Evolutionary conservation across 208 protist genomes (phyloP).

Genomic region (Sergeia podlipaevii): DNA sequence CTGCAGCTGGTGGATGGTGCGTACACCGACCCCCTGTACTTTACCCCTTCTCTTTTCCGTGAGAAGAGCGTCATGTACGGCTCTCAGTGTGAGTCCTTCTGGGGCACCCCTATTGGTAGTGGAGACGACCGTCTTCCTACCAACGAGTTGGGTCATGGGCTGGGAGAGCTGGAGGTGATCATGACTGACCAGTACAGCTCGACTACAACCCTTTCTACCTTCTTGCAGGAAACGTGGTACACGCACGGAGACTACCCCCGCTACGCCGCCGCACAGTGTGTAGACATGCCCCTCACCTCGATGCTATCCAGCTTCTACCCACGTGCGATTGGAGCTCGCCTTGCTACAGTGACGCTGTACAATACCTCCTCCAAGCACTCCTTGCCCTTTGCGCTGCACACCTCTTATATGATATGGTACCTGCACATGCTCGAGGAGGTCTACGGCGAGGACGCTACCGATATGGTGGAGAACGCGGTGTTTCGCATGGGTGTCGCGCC

Average conservation of each 20-base stretch:
- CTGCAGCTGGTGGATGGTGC: constrained; percentile 30
- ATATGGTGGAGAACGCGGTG: background rate
- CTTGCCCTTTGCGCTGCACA: constrained; percentile 24
- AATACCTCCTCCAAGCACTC: constrained; percentile 31
- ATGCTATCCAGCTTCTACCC: constrained; percentile 9
- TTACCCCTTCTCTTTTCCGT: constrained; percentile 18
- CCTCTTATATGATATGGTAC: constrained; percentile 12
- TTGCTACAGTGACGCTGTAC: constrained; percentile 25
- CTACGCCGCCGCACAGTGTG: constrained; percentile 28
- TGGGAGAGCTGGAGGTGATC: too few species aligned
- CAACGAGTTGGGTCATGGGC: too few species aligned
- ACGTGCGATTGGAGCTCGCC: constrained; percentile 5
- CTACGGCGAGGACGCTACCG: constrained; percentile 1
- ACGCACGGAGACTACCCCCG: constrained; percentile 15
- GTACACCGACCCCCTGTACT: constrained; percentile 10
- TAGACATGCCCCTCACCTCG: constrained; percentile 12
- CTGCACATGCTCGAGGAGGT: constrained; percentile 10
- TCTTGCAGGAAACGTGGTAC: constrained; percentile 38
- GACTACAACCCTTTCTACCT: constrained; percentile 10
- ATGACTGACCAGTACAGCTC: background rate
- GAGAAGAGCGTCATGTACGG: constrained; percentile 10
- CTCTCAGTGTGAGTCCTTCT: constrained; percentile 17
- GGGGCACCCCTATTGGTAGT: too few species aligned
- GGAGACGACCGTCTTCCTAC: too few species aligned
- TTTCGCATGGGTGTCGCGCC: constrained; percentile 16